Evolutionary conservation across 495 filamentous ascomycete genomes (phyloP).

Genomic region (Daldinia childiae): DNA sequence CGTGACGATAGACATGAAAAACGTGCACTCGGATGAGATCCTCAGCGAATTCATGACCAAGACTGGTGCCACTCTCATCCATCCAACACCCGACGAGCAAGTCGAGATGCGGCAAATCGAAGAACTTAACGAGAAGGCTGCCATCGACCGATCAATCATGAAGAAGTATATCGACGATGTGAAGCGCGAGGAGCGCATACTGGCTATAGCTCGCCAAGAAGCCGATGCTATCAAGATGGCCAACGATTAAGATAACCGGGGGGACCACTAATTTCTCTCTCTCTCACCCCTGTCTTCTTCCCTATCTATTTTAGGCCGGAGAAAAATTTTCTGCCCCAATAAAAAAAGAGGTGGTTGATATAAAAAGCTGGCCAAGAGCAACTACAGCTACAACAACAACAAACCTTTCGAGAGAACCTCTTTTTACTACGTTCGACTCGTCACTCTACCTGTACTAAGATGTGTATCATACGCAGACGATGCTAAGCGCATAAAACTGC

Average conservation of each 20-base stretch:
- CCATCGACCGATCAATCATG: constrained; percentile 66
- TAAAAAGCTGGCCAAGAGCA: not conserved
- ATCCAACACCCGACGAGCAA: constrained; percentile 68
- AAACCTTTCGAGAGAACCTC: constrained; percentile 9
- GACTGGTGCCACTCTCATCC: constrained; percentile 72
- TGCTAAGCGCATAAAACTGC: constrained; percentile 19
- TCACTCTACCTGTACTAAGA: constrained; percentile 29
- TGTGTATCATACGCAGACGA: constrained; percentile 34
- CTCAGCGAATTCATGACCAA: constrained; percentile 70
- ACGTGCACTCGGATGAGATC: constrained; percentile 69
- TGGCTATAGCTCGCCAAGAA: constrained; percentile 43
- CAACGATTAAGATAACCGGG: constrained; percentile 35
- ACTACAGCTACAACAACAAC: constrained; percentile 1
- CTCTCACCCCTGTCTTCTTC: not conserved
- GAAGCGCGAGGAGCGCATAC: constrained; percentile 66
- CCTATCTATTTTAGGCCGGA: not conserved
- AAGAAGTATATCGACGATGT: constrained; percentile 69
- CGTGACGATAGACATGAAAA: constrained; percentile 70
- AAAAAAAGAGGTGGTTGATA: not conserved
- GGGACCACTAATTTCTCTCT: not conserved
- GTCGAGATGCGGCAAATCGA: constrained; percentile 67
- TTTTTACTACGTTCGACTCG: constrained; percentile 2
- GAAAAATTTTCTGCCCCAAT: not conserved
- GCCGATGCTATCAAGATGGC: constrained; percentile 47
- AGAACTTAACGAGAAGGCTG: constrained; percentile 60